Evolutionary conservation across 257 asterid genomes (phyloP).

Genomic region (Solanum acaule): DNA sequence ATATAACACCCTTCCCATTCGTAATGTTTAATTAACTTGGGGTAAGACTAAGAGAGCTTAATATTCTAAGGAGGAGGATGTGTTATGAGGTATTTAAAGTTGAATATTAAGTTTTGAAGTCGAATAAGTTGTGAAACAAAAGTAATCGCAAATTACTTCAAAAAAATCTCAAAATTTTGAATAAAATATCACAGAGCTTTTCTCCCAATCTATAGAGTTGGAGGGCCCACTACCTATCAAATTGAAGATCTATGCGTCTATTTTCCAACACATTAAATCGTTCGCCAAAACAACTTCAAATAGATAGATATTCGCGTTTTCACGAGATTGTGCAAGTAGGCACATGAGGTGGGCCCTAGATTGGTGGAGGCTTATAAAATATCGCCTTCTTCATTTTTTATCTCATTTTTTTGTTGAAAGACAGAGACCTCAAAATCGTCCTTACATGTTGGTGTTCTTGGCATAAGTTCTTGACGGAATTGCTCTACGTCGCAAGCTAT

Average conservation of each 20-base stretch:
- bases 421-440: not conserved
- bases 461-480: not conserved
- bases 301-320: not conserved
- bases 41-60: not conserved
- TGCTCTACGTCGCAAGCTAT: not conserved
- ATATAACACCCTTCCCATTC: not conserved
- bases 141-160: not conserved
- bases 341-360: not conserved
- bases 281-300: not conserved
- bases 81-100: not conserved
- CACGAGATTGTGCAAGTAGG: not conserved
- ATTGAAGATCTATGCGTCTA: not conserved
- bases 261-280: not conserved
- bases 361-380: not conserved
- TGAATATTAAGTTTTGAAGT: not conserved
- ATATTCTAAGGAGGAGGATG: not conserved
- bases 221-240: not conserved
- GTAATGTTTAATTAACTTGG: not conserved
- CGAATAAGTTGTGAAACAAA: not conserved
- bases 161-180: not conserved
- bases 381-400: not conserved
- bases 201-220: not conserved
- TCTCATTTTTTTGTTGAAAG: not conserved
- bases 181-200: not conserved
- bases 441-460: not conserved